A percentile compares a stretch with the other conserved stretches of the same genome.
Conservation (phyloP, 176 grass and related monocot species). For the Eremochloa ophiuroides region DNA sequence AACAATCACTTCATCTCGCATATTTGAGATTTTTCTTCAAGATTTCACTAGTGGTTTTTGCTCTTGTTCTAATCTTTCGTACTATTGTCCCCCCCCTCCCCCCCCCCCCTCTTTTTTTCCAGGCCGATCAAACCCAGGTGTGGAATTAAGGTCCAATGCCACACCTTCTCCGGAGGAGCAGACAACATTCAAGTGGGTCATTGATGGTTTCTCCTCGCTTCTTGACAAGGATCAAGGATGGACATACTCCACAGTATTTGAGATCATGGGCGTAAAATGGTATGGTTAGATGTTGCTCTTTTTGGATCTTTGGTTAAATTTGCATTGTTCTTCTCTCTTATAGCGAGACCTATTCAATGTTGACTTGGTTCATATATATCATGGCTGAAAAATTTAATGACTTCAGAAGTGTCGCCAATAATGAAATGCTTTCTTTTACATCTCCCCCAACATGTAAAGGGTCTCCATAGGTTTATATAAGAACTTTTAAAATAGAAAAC, state of each 20-base stretch:
- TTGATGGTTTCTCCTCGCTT: slow-evolving; percentile 19
- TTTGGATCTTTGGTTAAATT: background rate
- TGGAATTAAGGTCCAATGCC: background rate
- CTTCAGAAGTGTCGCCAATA: background rate
- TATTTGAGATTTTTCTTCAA: background rate
- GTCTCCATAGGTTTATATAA: background rate
- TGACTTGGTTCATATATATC: background rate
- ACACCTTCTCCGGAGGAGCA: background rate
- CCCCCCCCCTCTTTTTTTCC: too few species aligned
- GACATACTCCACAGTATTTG: slow-evolving; percentile 4
- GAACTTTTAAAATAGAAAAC: background rate
- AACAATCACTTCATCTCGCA: background rate
- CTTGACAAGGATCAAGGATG: slow-evolving; percentile 20
- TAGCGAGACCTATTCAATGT: background rate
- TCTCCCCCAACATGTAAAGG: background rate
- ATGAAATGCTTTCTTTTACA: background rate
- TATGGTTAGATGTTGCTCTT: background rate
- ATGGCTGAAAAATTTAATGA: background rate
- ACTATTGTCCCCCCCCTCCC: background rate
- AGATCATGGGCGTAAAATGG: background rate
- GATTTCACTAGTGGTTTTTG: background rate
- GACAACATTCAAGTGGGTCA: slow-evolving; percentile 26
- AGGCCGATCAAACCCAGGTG: background rate
- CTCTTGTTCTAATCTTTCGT: background rate
- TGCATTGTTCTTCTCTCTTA: background rate